Evolutionary conservation across 148 eudicot species (phyloP).

Genomic region (Vaccinium corymbosum): DNA sequence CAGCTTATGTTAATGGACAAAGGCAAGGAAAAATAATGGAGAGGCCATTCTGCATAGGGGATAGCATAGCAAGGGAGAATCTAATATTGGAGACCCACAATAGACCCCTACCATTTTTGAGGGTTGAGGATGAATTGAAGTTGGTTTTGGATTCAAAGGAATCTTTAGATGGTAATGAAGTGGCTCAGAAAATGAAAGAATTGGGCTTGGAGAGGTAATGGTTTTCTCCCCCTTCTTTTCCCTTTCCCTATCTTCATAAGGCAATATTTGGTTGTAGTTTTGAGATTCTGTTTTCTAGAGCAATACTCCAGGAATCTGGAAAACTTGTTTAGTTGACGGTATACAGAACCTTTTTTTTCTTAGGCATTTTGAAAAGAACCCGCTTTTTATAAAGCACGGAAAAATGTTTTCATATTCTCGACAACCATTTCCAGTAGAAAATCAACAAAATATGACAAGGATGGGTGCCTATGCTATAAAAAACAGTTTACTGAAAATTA

Average conservation of each 20-base stretch:
- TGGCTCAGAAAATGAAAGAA: conserved; percentile 67
- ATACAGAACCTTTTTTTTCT: neutral
- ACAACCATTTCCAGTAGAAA: neutral
- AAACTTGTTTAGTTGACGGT: neutral
- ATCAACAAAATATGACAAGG: neutral
- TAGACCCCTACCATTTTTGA: conserved; percentile 36
- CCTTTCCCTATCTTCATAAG: neutral
- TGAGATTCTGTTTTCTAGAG: neutral
- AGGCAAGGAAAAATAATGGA: conserved; percentile 91
- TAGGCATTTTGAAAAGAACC: neutral
- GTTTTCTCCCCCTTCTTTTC: neutral
- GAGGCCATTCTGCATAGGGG: conserved; percentile 71
- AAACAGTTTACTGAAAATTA: neutral
- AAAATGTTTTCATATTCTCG: neutral
- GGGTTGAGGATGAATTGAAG: conserved; percentile 70
- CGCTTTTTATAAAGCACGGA: neutral
- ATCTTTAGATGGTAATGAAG: conserved; percentile 32
- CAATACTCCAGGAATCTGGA: neutral
- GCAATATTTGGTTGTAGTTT: neutral
- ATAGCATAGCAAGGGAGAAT: conserved; percentile 56
- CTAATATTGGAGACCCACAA: conserved; percentile 29
- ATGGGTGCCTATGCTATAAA: neutral
- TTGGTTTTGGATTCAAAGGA: conserved; percentile 53
- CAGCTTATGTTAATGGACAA: conserved; percentile 99
- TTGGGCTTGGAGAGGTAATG: conserved; percentile 73